Base-by-base conservation (phyloP, 768 basidiomycete genomes). In the Zangia roseola region DNA sequence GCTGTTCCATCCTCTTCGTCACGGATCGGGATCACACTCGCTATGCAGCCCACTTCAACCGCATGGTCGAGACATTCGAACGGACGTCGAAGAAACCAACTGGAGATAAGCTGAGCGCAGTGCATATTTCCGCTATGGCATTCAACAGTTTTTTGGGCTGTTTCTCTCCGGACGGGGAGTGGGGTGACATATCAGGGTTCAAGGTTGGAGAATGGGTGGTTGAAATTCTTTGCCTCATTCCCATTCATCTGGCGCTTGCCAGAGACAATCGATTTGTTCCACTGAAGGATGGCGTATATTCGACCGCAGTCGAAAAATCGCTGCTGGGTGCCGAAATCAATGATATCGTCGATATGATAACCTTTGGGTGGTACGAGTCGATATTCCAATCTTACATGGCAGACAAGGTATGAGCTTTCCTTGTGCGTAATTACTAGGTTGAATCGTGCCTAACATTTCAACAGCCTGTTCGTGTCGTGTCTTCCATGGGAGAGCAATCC, bases 401-500 rank as follows among this genome's bases (percentile, higher is more conserved):
- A 10, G 66, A 70, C 30, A 84, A 79, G 73, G 81, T 75, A 19
- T 43, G 47, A 23, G 25, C 3, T 20, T 40, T 25, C 2, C 19
- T 2, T 10, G 14, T 21, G 5, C 6, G 25, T 7, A 19, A 35
- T 17, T 16, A 0, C 6, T 4, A 24, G 26, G 10, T 1, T 21
- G 4, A 36, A 10, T 26, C 44, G 1, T 46, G 33, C 26, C 40
- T 54, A 1, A 0, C 13, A 3, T 25, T 34, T 46, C 42, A 19
- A 12, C 44, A 83, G 79, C 80, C 80, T 12, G 83, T 84, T 16
- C 78, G 76, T 43, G 83, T 83, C 4, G 81, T 84, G 2, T 83
- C 83, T 0, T 84, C 82, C 1, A 84, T 84, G 83, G 82, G 81
- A 6, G 82, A 83, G 56, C 83, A 83, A 61, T 83, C 81, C 0